A percentile compares a stretch with the other conserved stretches of the same genome.
phyloP scores from a whole-genome alignment of 1,139 yeast genomes.

The Taphrina flavorubra region DNA sequence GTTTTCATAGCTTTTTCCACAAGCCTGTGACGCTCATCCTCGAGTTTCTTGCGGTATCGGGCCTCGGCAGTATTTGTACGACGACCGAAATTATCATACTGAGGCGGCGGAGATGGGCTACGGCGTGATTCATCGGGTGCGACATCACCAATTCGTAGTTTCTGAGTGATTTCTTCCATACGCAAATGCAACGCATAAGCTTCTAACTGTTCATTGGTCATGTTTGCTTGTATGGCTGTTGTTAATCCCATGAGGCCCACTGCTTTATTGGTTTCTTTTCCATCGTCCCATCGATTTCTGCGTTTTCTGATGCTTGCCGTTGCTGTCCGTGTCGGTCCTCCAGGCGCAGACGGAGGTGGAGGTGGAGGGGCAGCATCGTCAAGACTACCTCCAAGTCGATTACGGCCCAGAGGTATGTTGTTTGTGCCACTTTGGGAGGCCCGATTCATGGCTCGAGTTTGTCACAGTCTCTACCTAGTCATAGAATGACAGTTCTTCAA shows the following conservation, averaged over 20 bases:
- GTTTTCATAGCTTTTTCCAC: constrained; percentile 73
- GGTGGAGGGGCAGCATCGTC: constrained; percentile 46
- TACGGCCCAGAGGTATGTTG: constrained; percentile 49
- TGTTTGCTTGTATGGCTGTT: constrained; percentile 57
- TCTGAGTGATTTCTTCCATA: constrained; percentile 77
- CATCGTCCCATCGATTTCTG: constrained; percentile 52
- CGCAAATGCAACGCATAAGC: constrained; percentile 77
- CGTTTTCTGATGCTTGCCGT: constrained; percentile 37
- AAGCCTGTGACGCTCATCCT: constrained; percentile 77
- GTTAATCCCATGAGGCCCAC: constrained; percentile 53
- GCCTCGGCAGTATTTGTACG: constrained; percentile 83
- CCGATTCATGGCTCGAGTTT: constrained; percentile 2
- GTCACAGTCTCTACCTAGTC: neutral
- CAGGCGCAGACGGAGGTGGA: constrained; percentile 43
- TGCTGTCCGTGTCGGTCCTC: constrained; percentile 29
- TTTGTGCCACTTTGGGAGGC: constrained; percentile 48
- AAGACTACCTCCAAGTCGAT: constrained; percentile 44
- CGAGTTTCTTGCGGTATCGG: constrained; percentile 65
- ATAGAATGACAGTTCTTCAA: neutral
- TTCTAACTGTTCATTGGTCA: constrained; percentile 85
- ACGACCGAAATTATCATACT: constrained; percentile 79
- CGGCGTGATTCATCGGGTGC: constrained; percentile 52
- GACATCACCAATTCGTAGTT: constrained; percentile 59
- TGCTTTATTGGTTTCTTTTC: constrained; percentile 48
- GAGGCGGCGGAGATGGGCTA: constrained; percentile 93